These are phyloP conservation scores for Alternaria rosae DNA, from an alignment of 2,329 filamentous ascomycete species.

Conservation along the genomic window DNA sequence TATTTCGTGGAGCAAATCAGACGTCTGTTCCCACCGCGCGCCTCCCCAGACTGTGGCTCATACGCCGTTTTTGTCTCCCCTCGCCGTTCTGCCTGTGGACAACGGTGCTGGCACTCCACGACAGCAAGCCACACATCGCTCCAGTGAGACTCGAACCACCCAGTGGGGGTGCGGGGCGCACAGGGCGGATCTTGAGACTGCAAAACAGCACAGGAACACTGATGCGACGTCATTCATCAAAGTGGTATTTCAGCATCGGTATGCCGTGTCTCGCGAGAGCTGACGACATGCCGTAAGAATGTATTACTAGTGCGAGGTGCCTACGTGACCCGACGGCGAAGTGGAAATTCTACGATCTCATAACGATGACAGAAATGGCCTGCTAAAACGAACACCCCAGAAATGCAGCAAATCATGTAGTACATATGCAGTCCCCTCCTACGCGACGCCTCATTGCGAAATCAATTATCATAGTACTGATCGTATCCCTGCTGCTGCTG, in stretches of 20 bases:
- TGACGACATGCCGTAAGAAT: conserved; percentile 4
- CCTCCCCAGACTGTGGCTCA: conserved; percentile 24
- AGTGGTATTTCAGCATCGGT: not conserved
- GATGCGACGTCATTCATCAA: not conserved
- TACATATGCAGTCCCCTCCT: conserved; percentile 34
- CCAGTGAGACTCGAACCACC: not conserved
- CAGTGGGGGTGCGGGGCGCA: not conserved
- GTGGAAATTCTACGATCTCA: conserved; percentile 9
- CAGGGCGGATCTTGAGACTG: conserved; percentile 8
- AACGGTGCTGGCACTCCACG: conserved; percentile 32
- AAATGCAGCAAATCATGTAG: conserved; percentile 40
- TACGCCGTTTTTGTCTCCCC: conserved; percentile 27
- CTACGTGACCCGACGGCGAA: not conserved
- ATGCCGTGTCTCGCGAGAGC: conserved; percentile 4
- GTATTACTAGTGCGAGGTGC: conserved; percentile 20
- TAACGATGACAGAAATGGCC: conserved; percentile 8
- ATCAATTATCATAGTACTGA: conserved; percentile 50
- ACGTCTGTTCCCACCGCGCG: conserved; percentile 10
- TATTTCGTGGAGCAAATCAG: conserved; percentile 32
- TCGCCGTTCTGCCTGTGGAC: conserved; percentile 15
- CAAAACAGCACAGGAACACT: not conserved
- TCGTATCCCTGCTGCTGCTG: conserved; percentile 50
- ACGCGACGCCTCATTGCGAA: conserved; percentile 40
- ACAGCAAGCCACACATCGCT: conserved; percentile 26
- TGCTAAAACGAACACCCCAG: conserved; percentile 22